Conservation (phyloP, 371 early-diverging fungal species). For the Mucor racemosus region DNA sequence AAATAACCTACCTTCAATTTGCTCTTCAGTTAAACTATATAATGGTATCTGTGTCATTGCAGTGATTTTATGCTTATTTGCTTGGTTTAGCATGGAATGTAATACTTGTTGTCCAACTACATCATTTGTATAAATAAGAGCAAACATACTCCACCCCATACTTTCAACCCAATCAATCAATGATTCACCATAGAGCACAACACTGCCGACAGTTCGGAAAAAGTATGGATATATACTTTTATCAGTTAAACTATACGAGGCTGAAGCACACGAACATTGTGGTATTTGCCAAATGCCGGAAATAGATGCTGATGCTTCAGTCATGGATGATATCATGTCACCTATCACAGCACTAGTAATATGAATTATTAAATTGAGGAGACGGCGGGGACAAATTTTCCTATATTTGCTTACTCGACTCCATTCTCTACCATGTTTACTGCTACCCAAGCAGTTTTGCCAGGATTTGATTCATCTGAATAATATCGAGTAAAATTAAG, state of each 20-base stretch:
- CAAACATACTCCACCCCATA: slow-evolving; percentile 47
- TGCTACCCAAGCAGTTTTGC: slow-evolving; percentile 38
- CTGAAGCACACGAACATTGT: slow-evolving; percentile 47
- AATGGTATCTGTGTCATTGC: slow-evolving; percentile 37
- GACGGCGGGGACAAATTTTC: not conserved
- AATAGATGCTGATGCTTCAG: slow-evolving; percentile 42
- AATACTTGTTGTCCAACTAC: slow-evolving; percentile 40
- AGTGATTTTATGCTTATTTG: slow-evolving; percentile 22
- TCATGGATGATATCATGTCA: slow-evolving; percentile 39
- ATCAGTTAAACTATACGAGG: slow-evolving; percentile 34
- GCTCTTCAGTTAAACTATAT: slow-evolving; percentile 28
- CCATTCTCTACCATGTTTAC: slow-evolving; percentile 36
- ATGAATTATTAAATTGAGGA: not conserved
- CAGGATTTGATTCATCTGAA: slow-evolving; percentile 30
- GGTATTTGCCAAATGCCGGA: slow-evolving; percentile 42
- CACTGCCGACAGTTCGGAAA: slow-evolving; percentile 44
- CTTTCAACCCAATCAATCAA: slow-evolving; percentile 39
- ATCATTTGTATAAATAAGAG: slow-evolving; percentile 45
- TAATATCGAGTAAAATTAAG: slow-evolving; percentile 37
- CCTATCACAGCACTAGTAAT: slow-evolving; percentile 46
- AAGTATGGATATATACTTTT: slow-evolving; percentile 45
- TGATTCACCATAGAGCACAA: slow-evolving; percentile 33
- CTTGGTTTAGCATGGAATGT: slow-evolving; percentile 5
- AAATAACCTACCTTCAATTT: slow-evolving; percentile 22
- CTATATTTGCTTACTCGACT: slow-evolving; percentile 31